phyloP scores from a whole-genome alignment of 495 filamentous ascomycete species.

The Penicillium simplicissimum region DNA sequence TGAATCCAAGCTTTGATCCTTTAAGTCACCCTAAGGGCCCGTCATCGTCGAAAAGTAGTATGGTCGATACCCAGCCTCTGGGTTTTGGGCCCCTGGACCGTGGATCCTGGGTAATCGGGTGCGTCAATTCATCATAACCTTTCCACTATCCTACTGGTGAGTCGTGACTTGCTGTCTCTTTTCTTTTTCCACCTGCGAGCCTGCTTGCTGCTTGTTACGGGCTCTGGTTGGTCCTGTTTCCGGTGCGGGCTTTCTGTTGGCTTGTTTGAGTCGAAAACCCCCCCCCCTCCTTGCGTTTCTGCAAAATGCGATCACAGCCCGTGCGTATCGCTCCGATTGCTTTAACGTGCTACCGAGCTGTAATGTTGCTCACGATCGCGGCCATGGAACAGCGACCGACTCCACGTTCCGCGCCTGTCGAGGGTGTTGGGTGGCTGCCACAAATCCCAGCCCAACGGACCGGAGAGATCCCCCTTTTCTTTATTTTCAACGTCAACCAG shows the following conservation, averaged over 20 bases:
- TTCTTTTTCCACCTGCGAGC: neutral
- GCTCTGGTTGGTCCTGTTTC: neutral
- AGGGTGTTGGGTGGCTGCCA: constrained; percentile 9
- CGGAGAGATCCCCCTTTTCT: constrained; percentile 13
- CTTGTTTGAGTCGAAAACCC: neutral
- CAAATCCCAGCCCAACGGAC: constrained; percentile 28
- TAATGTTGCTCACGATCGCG: constrained; percentile 14
- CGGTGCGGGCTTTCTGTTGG: neutral
- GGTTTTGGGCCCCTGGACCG: constrained; percentile 14
- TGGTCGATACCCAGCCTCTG: constrained; percentile 12
- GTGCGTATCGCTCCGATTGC: constrained; percentile 7
- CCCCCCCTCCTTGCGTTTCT: neutral
- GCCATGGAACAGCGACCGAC: constrained; percentile 9
- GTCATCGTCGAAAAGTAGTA: constrained; percentile 4
- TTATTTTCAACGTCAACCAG: constrained; percentile 3
- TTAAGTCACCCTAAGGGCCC: too few relatives aligned
- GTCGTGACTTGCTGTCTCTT: neutral
- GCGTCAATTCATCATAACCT: constrained; percentile 1
- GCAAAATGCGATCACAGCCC: constrained; percentile 7
- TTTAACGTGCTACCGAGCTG: constrained; percentile 9
- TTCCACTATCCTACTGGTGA: too few relatives aligned
- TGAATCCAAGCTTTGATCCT: neutral
- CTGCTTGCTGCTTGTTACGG: neutral
- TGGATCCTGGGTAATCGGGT: constrained; percentile 16
- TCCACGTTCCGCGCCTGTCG: constrained; percentile 20